Conservation (phyloP, 2,329 filamentous ascomycete genomes). For the Cryphonectria parasitica region DNA sequence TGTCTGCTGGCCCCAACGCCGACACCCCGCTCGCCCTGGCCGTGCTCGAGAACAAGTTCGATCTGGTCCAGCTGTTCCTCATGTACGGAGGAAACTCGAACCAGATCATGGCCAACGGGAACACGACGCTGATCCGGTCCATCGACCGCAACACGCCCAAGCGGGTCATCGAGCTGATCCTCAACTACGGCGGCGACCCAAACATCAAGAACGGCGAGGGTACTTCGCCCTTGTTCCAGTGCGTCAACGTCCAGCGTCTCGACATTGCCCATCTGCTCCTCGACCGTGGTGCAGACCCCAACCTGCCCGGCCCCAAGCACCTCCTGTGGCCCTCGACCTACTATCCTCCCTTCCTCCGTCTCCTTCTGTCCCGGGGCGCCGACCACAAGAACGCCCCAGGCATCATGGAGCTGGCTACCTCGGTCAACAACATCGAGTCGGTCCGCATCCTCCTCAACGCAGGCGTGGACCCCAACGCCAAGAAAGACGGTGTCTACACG, state of each 20-base stretch:
- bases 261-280: constrained; percentile 57
- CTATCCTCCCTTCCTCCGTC: constrained; percentile 59
- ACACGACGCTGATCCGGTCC: constrained; percentile 62
- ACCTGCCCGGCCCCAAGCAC: constrained; percentile 71
- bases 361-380: constrained; percentile 63
- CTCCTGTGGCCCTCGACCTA: constrained; percentile 69
- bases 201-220: constrained; percentile 64
- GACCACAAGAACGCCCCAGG: constrained; percentile 64
- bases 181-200: constrained; percentile 62
- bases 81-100: constrained; percentile 65
- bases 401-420: constrained; percentile 66
- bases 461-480: constrained; percentile 63
- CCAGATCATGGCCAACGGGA: constrained; percentile 56
- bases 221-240: constrained; percentile 65
- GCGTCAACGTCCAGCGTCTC: constrained; percentile 56
- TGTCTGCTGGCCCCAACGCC: constrained; percentile 47
- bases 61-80: constrained; percentile 62
- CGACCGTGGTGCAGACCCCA: constrained; percentile 66
- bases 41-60: constrained; percentile 54
- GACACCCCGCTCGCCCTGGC: constrained; percentile 61
- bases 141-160: constrained; percentile 63
- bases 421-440: constrained; percentile 66
- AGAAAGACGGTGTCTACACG: constrained; percentile 70
- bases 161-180: constrained; percentile 60
- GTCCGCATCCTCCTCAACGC: constrained; percentile 60